phyloP scores from a whole-genome alignment of 495 filamentous ascomycete species.

The Hypoxylon fragiforme region DNA sequence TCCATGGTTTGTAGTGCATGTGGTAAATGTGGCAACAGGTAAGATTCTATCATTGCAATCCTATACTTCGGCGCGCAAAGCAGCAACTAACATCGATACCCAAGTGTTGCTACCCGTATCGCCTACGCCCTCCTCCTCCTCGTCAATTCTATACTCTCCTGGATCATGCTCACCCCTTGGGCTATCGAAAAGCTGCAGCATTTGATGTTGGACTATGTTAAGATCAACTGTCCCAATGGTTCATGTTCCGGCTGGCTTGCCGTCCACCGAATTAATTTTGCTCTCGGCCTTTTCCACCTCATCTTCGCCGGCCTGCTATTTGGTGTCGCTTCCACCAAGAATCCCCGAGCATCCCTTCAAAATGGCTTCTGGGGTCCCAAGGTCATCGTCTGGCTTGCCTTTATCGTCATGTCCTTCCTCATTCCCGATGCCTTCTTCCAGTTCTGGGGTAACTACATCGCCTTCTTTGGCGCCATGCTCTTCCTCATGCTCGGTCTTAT shows the following conservation, averaged over 20 bases:
- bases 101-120: constrained; percentile 92
- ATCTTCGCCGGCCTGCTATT: constrained; percentile 80
- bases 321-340: constrained; percentile 84
- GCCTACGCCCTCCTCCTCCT: constrained; percentile 95
- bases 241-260: constrained; percentile 94
- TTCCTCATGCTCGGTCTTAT: constrained; percentile 93
- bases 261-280: constrained; percentile 97
- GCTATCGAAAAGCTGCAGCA: constrained; percentile 93
- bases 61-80: neutral
- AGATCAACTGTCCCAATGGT: constrained; percentile 86
- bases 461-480: constrained; percentile 84
- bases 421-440: constrained; percentile 96
- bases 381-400: constrained; percentile 74
- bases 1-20: constrained; percentile 92
- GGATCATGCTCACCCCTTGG: constrained; percentile 99
- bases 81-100: neutral
- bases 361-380: constrained; percentile 90
- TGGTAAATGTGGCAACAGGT: constrained; percentile 97
- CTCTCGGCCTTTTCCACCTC: constrained; percentile 89
- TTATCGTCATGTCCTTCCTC: constrained; percentile 91
- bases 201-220: constrained; percentile 91
- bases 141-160: constrained; percentile 93
- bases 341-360: constrained; percentile 84
- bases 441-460: constrained; percentile 92
- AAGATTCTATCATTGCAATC: too few species aligned